Evolutionary conservation across 139 green algal genomes (phyloP), one percentile per base, ranked within the genome.

Genomic region (Gonium pectorale): DNA sequence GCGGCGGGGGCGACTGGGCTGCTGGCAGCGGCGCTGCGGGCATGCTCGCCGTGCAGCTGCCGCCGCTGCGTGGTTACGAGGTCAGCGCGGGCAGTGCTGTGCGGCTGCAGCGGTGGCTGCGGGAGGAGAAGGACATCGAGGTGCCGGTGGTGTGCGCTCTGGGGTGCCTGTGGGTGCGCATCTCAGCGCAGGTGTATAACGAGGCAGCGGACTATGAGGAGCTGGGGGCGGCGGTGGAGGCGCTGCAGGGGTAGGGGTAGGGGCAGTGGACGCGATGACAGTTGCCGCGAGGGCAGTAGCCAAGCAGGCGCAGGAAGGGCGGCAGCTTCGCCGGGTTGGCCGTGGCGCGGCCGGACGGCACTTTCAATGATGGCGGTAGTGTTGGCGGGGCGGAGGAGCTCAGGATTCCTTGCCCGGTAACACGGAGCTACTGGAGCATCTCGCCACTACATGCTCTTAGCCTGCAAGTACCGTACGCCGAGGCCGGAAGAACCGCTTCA

Each of bases 171-270:
- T 92, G 77, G 77, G 85, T 88, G 51, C 85, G 88, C 6, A 81
- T 92, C 29, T 80, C 62, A 0, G 75, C 77, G 0, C 80, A 89
- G 81, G 44, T 87, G 7, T 92, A 90, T 85, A 92, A 92, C 59
- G 56, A 40, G n/a, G 56, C 73, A n/a, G 0, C 3, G 9, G 81
- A 90, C 41, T 91, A 91, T 60, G 43, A 86, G 27, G 15, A n/a
- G 33, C 81, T 91, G 15, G 75, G 29, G 31, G 62, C 41, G 4
- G 83, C 86, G 33, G 56, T 91, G 5, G 40, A 31, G 26, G 56
- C 3, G 7, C 71, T 89, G 68, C 3, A 29, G 44, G 9, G 40
- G 67, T 35, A 56, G 41, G n/a, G n/a, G n/a, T n/a, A n/a, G n/a
- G n/a, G n/a, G n/a, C n/a, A n/a, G n/a, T n/a, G n/a, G n/a, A n/a